Conservation (phyloP, 345 rosid genomes). For the Pugionium cornutum region DNA sequence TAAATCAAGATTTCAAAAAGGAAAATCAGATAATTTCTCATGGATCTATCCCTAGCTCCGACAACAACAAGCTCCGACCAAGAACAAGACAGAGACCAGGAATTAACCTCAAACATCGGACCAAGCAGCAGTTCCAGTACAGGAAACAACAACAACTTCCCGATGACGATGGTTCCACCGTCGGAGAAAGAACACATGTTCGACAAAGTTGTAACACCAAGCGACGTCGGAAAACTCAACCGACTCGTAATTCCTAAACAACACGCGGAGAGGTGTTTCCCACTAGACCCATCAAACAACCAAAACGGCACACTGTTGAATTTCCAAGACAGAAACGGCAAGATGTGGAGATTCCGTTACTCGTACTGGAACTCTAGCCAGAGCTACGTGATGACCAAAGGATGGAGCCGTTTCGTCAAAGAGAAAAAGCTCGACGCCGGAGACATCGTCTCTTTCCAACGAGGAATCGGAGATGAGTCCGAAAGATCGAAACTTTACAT, state of each 20-base stretch:
- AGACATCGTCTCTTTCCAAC: constrained; percentile 68
- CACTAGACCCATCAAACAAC: constrained; percentile 66
- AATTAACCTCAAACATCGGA: constrained; percentile 38
- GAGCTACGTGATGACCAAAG: constrained; percentile 84
- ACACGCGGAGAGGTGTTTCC: constrained; percentile 86
- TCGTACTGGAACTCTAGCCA: constrained; percentile 41
- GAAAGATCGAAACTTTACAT: constrained; percentile 55
- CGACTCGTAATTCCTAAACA: constrained; percentile 27
- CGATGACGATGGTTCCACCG: constrained; percentile 25
- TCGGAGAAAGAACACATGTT: constrained; percentile 73
- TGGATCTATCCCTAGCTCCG: constrained; percentile 66
- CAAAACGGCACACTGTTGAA: constrained; percentile 71
- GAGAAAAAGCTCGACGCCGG: constrained; percentile 80
- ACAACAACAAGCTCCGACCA: constrained; percentile 41
- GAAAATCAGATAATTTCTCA: constrained; percentile 15
- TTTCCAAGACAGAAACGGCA: constrained; percentile 70
- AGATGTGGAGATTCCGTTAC: constrained; percentile 52
- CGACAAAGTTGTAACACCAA: constrained; percentile 50
- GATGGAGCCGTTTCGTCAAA: constrained; percentile 83
- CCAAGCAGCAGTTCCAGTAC: constrained; percentile 28
- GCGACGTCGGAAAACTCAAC: too few relatives aligned
- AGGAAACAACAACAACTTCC: constrained; percentile 16
- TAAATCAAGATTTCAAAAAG: constrained; percentile 23
- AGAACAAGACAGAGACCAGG: constrained; percentile 43
- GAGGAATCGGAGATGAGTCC: constrained; percentile 54